Evolutionary conservation across 2,329 filamentous ascomycete genomes (phyloP).

Genomic region (Talaromyces sp.): DNA sequence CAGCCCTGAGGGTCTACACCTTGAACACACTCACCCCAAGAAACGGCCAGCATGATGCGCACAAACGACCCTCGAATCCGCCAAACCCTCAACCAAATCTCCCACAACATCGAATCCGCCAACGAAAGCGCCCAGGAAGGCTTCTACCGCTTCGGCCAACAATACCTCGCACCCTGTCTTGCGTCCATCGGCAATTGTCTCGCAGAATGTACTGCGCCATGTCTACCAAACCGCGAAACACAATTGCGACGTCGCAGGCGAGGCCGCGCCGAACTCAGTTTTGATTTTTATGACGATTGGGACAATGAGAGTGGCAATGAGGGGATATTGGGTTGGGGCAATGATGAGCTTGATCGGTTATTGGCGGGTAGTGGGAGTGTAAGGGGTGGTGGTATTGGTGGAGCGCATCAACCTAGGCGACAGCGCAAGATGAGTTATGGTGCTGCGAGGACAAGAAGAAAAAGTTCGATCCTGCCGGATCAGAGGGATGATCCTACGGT

Average conservation of each 20-base stretch:
- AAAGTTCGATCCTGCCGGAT: constrained; percentile 57
- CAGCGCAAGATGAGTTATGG: constrained; percentile 90
- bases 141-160: constrained; percentile 84
- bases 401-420: constrained; percentile 64
- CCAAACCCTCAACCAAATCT: constrained; percentile 89
- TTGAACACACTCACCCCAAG: neutral
- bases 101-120: constrained; percentile 83
- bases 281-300: constrained; percentile 99
- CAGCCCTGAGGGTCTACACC: neutral
- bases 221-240: constrained; percentile 69
- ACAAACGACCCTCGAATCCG: constrained; percentile 79
- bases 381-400: constrained; percentile 32
- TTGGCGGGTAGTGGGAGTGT: constrained; percentile 63
- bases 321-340: constrained; percentile 72
- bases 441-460: constrained; percentile 63
- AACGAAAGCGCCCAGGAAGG: constrained; percentile 89
- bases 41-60: constrained; percentile 52
- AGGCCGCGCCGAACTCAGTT: constrained; percentile 72
- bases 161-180: constrained; percentile 81
- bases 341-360: constrained; percentile 81
- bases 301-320: constrained; percentile 62
- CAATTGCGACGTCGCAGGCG: constrained; percentile 67
- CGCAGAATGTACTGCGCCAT: constrained; percentile 66
- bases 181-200: constrained; percentile 64
- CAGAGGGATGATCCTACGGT: constrained; percentile 71